Evolutionary conservation across 106 monocot genomes (phyloP).

Genomic region (Allium cepa): DNA sequence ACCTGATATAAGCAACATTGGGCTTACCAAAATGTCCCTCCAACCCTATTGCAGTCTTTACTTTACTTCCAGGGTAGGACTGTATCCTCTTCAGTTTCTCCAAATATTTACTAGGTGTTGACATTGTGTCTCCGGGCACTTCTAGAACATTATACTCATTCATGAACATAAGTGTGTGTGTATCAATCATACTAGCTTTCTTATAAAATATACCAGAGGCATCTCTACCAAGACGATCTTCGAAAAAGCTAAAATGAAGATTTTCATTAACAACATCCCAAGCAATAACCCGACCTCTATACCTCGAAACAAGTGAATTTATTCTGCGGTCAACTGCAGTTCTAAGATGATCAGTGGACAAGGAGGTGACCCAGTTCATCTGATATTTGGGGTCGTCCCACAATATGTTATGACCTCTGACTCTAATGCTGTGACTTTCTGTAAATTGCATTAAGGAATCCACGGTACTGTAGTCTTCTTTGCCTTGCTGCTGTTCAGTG

Average conservation of each 20-base stretch:
- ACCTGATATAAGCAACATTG: constrained; percentile 63
- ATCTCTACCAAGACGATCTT: constrained; percentile 26
- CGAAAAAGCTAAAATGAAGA: constrained; percentile 55
- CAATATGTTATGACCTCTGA: constrained; percentile 72
- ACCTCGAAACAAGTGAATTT: constrained; percentile 43
- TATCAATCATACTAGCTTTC: constrained; percentile 33
- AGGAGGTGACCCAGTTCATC: constrained; percentile 32
- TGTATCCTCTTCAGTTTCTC: constrained; percentile 42
- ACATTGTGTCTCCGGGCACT: constrained; percentile 18
- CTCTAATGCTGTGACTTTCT: constrained; percentile 26
- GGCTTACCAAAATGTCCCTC: constrained; percentile 57
- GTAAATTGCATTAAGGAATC: constrained; percentile 75
- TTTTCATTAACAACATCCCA: constrained; percentile 94
- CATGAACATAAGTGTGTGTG: constrained; percentile 43
- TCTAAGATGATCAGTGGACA: constrained; percentile 24
- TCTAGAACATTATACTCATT: constrained; percentile 85
- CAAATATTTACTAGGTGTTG: constrained; percentile 39
- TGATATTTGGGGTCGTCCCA: constrained; percentile 61
- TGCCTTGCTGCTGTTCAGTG: constrained; percentile 30
- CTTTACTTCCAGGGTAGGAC: constrained; percentile 3
- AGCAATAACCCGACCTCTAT: constrained; percentile 47
- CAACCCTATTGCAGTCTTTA: constrained; percentile 50
- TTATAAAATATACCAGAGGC: constrained; percentile 35
- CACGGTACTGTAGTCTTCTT: constrained; percentile 41
- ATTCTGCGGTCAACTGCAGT: constrained; percentile 26